Evolutionary conservation across 441 rosid genomes (phyloP).

Genomic region (Aquilaria agallochum): DNA sequence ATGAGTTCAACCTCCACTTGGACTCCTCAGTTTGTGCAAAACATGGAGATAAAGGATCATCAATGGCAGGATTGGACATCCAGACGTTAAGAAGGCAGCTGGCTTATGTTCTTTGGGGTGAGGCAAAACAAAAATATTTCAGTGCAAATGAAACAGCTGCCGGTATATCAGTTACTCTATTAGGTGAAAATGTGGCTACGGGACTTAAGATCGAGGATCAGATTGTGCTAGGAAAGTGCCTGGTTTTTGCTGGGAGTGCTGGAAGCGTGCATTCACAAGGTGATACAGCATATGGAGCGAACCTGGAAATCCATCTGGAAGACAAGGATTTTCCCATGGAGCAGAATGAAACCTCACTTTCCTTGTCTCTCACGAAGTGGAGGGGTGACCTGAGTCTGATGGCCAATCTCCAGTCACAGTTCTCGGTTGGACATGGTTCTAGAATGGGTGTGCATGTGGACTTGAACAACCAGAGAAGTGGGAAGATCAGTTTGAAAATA

Average conservation of each 20-base stretch:
- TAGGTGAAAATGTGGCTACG: conserved; percentile 45
- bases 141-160: conserved; percentile 43
- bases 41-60: conserved; percentile 40
- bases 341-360: conserved; percentile 34
- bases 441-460: conserved; percentile 38
- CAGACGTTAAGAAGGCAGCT: conserved; percentile 56
- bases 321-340: conserved; percentile 36
- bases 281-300: conserved; percentile 50
- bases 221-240: conserved; percentile 41
- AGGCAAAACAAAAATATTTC: conserved; percentile 43
- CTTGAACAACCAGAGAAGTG: conserved; percentile 50
- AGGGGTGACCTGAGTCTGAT: conserved; percentile 34
- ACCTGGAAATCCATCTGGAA: conserved; percentile 37
- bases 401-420: conserved; percentile 49
- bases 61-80: conserved; percentile 57
- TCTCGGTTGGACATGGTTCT: conserved; percentile 35
- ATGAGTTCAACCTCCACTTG: conserved; percentile 44
- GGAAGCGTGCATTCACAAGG: conserved; percentile 39
- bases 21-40: conserved; percentile 48
- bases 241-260: conserved; percentile 39
- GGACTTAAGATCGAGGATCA: conserved; percentile 59
- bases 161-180: conserved; percentile 40
- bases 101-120: conserved; percentile 48
- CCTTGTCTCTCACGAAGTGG: conserved; percentile 45
- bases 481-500: conserved; percentile 39